Conservation (phyloP, 805 yeast species). For the Starmerella geochares region DNA sequence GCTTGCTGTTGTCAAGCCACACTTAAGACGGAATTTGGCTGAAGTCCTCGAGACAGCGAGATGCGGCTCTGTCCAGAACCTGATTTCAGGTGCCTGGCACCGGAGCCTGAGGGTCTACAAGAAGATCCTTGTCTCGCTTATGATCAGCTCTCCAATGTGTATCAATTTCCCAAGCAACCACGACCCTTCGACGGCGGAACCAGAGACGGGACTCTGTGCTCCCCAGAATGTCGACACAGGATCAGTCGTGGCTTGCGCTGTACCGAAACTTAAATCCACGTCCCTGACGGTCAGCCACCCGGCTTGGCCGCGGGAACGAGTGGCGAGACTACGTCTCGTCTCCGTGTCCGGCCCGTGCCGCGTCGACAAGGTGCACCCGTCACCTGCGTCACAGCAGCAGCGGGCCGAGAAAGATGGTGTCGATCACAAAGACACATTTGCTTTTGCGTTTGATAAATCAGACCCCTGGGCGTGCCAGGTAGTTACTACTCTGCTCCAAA, state of each 20-base stretch:
- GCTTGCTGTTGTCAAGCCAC: neutral
- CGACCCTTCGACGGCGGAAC: neutral
- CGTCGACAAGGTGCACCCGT: neutral
- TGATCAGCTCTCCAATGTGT: neutral
- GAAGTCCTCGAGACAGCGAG: neutral
- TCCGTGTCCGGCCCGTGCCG: constrained; percentile 2
- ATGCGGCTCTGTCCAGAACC: neutral
- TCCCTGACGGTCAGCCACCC: neutral
- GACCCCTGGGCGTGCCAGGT: neutral
- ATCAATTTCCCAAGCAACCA: neutral
- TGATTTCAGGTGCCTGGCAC: neutral
- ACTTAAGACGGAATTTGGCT: neutral
- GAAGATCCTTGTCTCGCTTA: neutral
- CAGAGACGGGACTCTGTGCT: neutral
- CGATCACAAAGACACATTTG: constrained; percentile 1
- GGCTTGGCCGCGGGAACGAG: neutral
- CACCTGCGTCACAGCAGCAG: neutral
- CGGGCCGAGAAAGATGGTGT: constrained; percentile 6
- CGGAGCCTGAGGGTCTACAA: neutral
- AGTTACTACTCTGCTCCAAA: neutral
- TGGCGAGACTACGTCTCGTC: constrained; percentile 4
- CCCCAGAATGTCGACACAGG: neutral
- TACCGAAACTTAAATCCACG: neutral
- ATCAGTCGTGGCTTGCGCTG: neutral
- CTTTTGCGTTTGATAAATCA: neutral